Base-by-base conservation (phyloP, 2,329 filamentous ascomycete species). In the Acephala macrosclerotiorum region DNA sequence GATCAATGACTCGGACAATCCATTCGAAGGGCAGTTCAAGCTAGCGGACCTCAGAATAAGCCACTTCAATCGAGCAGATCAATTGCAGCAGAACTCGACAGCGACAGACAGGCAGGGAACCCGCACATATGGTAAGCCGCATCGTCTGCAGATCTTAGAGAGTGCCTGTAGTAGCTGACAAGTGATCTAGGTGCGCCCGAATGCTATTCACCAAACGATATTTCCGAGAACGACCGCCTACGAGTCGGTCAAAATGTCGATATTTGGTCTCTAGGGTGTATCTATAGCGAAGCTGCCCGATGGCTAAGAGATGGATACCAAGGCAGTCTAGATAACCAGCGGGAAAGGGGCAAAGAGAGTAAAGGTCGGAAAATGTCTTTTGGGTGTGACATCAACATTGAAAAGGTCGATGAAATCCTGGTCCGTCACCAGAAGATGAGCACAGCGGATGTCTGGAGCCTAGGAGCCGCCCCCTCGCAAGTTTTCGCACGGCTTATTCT, bases 181-280 rank as follows among this genome's bases (percentile, higher is more conserved):
- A 29, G 22, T 40, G 55, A 12, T 33, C 9, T 29, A 78, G 76
- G 71, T 40, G 70, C 77, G 2, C 77, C 76, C 18, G 77, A 79
- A 64, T 71, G 68, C 35, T 75, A 71, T 53, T 61, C 65, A 40
- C 53, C 65, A 33, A 42, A 66, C 22, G 49, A 60, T 12, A 60
- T 51, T 18, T 58, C 56, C n/a, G 40, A 38, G 33, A 35, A 26
- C 38, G 22, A 61, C 11, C 42, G 51, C 53, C 36, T 51, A 16
- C 40, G 20, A 60, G 38, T 71, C 22, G 63, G 29, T n/a, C 65
- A 45, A 42, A 60, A 58, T n/a, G 66, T 66, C 18, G 77, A 79
- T 66, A 73, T 77, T 4, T 79, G 75, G 77, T 76, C 75, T 14
- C 60, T 78, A 33, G 76, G 72, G 6, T 75, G 75, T 67, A 70